A percentile compares a stretch with the other conserved stretches of the same genome.
These are phyloP conservation scores for Zygnema cylindricum DNA, from an alignment of 139 green algal genomes.

Conservation along the genomic window DNA sequence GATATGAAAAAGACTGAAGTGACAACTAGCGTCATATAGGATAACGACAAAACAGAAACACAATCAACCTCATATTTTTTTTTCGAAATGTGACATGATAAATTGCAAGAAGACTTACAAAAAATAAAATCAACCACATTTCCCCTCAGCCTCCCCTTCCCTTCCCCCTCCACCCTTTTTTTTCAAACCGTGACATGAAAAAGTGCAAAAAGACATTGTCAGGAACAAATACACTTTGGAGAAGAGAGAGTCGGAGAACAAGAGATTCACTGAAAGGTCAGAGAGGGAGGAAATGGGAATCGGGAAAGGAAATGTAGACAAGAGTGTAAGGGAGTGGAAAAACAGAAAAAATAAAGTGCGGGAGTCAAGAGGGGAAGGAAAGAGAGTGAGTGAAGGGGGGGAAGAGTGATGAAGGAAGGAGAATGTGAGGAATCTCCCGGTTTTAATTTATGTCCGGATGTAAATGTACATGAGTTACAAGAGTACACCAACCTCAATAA, in stretches of 20 bases:
- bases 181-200: neutral
- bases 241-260: neutral
- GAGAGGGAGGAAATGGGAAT: neutral
- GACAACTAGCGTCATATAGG: neutral
- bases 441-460: no score
- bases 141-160: neutral
- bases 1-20: no score
- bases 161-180: neutral
- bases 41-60: neutral
- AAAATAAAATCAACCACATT: no score
- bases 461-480: no score
- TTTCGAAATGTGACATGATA: neutral
- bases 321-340: no score
- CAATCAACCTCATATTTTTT: neutral
- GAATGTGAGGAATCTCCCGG: neutral
- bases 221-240: neutral
- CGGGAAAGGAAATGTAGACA: no score
- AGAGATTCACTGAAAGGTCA: neutral
- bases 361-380: no score
- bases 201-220: neutral
- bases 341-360: no score
- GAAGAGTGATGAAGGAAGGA: neutral
- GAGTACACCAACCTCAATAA: no score
- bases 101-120: no score
- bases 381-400: neutral